Conservation (phyloP, 495 filamentous ascomycete genomes). For the Hyaloscypha hepaticicola region DNA sequence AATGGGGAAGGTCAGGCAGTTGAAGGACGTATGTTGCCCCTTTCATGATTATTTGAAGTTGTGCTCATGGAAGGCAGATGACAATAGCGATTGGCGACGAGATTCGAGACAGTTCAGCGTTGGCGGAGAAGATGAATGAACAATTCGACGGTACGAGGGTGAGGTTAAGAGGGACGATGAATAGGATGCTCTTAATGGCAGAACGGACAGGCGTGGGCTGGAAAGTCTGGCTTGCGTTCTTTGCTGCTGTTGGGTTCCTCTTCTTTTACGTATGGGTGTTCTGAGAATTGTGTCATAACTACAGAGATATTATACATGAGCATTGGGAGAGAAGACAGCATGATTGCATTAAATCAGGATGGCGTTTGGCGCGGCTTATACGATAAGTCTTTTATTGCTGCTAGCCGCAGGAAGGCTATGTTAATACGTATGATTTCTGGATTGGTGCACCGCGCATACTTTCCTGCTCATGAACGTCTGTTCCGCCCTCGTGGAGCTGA, state of each 20-base stretch:
- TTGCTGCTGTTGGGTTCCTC: conserved; percentile 70
- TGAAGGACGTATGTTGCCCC: conserved; percentile 76
- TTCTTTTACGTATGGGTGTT: conserved; percentile 94
- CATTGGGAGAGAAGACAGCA: neutral
- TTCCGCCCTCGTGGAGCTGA: neutral
- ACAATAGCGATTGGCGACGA: conserved; percentile 92
- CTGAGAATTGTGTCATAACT: conserved; percentile 32
- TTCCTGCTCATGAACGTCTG: neutral
- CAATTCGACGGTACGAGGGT: conserved; percentile 82
- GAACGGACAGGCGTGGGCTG: conserved; percentile 89
- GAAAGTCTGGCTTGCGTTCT: conserved; percentile 90
- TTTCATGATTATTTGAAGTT: neutral
- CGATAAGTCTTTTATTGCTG: conserved; percentile 18
- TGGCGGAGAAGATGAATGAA: conserved; percentile 88
- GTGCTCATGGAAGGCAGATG: conserved; percentile 55
- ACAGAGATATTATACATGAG: conserved; percentile 19
- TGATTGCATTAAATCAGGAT: conserved; percentile 12
- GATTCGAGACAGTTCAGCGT: conserved; percentile 79
- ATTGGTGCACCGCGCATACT: neutral
- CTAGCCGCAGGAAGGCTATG: conserved; percentile 6
- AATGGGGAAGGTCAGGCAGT: conserved; percentile 81
- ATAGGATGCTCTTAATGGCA: conserved; percentile 93
- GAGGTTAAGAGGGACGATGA: conserved; percentile 88
- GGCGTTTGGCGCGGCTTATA: conserved; percentile 16
- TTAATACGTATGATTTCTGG: conserved; percentile 11